Conservation (phyloP, 352 stramenopile genomes). For the Globisporangium nagaii region DNA sequence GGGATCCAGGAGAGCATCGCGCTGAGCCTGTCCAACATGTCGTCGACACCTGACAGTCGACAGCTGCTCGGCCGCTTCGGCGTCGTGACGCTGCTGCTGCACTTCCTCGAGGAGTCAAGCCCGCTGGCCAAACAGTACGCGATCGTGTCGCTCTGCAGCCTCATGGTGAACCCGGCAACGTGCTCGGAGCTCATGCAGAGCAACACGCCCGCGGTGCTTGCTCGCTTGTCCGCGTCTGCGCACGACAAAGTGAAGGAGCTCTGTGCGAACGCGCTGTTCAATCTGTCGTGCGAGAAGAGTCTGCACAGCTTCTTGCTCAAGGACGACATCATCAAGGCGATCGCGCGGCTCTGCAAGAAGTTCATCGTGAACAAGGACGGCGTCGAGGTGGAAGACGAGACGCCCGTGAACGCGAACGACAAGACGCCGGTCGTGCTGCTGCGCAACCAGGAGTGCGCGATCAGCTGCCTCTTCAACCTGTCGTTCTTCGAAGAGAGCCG, state of each 20-base stretch:
- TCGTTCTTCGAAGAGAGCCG: slow-evolving; percentile 67
- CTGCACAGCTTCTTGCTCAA: slow-evolving; percentile 61
- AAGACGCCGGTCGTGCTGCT: slow-evolving; percentile 41
- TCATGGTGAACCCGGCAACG: slow-evolving; percentile 47
- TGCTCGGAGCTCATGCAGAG: slow-evolving; percentile 65
- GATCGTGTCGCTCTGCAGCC: slow-evolving; percentile 62
- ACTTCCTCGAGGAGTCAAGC: slow-evolving; percentile 56
- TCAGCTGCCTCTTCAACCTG: slow-evolving; percentile 76
- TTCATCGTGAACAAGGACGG: slow-evolving; percentile 39
- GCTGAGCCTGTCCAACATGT: slow-evolving; percentile 72
- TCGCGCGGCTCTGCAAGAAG: slow-evolving; percentile 59
- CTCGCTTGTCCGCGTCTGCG: slow-evolving; percentile 29
- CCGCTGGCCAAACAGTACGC: slow-evolving; percentile 57
- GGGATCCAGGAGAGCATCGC: slow-evolving; percentile 71
- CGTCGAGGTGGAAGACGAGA: slow-evolving; percentile 57
- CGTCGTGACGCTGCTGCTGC: slow-evolving; percentile 61
- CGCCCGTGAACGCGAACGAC: slow-evolving; percentile 19
- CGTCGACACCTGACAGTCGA: slow-evolving; percentile 46
- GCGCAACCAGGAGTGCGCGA: slow-evolving; percentile 62
- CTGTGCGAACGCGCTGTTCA: slow-evolving; percentile 72
- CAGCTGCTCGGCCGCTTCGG: slow-evolving; percentile 54
- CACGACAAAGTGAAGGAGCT: slow-evolving; percentile 62
- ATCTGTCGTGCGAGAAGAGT: slow-evolving; percentile 72
- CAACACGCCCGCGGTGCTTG: slow-evolving; percentile 55
- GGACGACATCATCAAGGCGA: slow-evolving; percentile 62